Evolutionary conservation across 148 eudicot genomes (phyloP).

Genomic region (Rhododendron ferrugineum): DNA sequence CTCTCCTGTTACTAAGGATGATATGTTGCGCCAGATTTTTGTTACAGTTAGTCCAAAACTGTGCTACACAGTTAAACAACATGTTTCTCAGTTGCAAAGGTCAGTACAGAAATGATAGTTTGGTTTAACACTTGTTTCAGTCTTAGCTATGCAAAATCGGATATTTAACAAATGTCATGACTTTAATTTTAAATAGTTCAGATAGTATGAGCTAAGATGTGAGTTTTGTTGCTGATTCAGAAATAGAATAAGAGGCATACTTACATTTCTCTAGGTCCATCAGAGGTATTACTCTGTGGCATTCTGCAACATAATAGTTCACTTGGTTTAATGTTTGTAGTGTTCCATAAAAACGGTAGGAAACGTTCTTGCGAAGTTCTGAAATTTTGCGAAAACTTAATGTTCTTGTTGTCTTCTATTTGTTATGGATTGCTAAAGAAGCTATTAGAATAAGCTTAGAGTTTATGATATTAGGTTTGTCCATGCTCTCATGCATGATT

Average conservation of each 20-base stretch:
- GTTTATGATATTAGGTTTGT: background rate
- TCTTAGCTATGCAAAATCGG: background rate
- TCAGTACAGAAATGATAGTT: conserved; percentile 4
- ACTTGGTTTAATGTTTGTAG: background rate
- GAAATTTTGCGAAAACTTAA: background rate
- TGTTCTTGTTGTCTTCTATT: background rate
- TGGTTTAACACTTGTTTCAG: background rate
- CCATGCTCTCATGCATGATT: background rate
- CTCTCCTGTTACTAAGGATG: background rate
- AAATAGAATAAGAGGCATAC: background rate
- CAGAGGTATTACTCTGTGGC: background rate
- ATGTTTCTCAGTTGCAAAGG: conserved; percentile 62
- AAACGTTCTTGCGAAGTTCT: background rate
- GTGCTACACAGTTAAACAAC: conserved; percentile 64
- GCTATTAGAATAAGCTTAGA: background rate
- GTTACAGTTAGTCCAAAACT: conserved; percentile 81
- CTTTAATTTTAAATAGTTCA: background rate
- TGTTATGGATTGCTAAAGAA: background rate
- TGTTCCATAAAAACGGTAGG: background rate
- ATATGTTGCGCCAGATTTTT: conserved; percentile 56
- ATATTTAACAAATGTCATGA: background rate
- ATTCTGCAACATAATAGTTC: background rate
- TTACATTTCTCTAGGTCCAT: background rate
- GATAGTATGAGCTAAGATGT: background rate
- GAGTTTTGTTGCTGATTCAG: background rate